Evolutionary conservation across 2,329 filamentous ascomycete genomes (phyloP).

Genomic region (Trichoderma citrinoviride): DNA sequence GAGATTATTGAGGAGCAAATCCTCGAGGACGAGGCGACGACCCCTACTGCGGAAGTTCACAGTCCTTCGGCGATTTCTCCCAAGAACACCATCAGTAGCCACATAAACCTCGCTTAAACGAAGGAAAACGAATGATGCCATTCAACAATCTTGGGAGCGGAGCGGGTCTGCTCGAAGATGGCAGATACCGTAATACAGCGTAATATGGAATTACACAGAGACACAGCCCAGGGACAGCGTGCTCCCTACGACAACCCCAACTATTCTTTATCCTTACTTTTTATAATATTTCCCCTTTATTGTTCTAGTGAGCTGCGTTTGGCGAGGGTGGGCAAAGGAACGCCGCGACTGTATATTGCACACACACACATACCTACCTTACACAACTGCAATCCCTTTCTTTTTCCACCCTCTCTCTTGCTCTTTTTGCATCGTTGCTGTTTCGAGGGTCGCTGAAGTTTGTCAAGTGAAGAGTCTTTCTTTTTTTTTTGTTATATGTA

Average conservation of each 20-base stretch:
- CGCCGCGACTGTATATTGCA: slow-evolving; percentile 13
- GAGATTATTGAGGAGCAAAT: slow-evolving; percentile 49
- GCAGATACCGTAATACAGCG: slow-evolving; percentile 11
- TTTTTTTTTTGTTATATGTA: background rate
- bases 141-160: background rate
- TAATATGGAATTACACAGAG: background rate
- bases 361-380: background rate
- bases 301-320: background rate
- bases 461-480: background rate
- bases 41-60: slow-evolving; percentile 16
- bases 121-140: background rate
- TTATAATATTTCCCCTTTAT: background rate
- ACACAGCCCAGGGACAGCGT: background rate
- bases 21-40: slow-evolving; percentile 41
- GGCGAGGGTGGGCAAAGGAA: background rate
- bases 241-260: background rate
- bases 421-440: too few species aligned
- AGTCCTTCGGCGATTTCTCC: slow-evolving; percentile 14
- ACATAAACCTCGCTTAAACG: background rate
- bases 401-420: background rate
- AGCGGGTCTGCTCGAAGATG: background rate
- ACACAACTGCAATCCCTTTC: background rate
- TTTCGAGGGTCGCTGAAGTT: too few species aligned
- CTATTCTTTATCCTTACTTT: background rate
- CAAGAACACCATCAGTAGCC: background rate